Conservation (phyloP, 192 early-diverging fungal species). For the Allomyces arbusculus region DNA sequence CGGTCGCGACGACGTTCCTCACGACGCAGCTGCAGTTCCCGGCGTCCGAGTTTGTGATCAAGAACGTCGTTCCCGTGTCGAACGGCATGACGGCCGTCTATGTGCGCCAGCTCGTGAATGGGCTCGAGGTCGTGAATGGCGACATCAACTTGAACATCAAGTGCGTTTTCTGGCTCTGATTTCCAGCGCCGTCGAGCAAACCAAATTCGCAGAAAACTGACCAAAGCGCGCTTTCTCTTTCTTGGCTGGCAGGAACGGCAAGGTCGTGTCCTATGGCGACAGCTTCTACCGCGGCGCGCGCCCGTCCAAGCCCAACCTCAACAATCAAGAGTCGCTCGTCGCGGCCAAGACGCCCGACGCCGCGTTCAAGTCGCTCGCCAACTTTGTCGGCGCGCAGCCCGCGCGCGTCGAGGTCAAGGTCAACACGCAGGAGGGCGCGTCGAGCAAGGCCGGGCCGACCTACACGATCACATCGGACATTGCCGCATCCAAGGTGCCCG, state of each 20-base stretch:
- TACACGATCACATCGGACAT: neutral
- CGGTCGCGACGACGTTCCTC: slow-evolving; percentile 1
- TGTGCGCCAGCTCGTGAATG: slow-evolving; percentile 48
- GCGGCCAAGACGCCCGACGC: neutral
- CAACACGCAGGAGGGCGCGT: neutral
- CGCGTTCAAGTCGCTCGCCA: neutral
- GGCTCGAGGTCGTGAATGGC: slow-evolving; percentile 54
- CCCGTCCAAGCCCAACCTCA: neutral
- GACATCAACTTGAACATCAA: slow-evolving; percentile 65
- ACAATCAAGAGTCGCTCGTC: neutral
- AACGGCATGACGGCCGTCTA: slow-evolving; percentile 74
- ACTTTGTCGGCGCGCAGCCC: neutral
- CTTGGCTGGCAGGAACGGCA: neutral
- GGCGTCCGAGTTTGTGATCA: slow-evolving; percentile 1
- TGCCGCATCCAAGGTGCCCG: slow-evolving; percentile 23
- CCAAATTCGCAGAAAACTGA: neutral
- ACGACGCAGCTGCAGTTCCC: neutral
- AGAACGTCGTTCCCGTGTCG: neutral
- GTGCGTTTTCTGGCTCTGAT: slow-evolving; percentile 4
- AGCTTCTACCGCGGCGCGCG: slow-evolving; percentile 6
- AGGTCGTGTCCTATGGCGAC: slow-evolving; percentile 12
- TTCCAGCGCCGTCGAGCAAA: slow-evolving; percentile 7
- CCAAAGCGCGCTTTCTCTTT: too few species aligned
- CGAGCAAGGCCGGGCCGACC: neutral
- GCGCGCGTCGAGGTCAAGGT: neutral